Evolutionary conservation across 2,329 filamentous ascomycete species (phyloP).

Genomic region (Raffaelea albimanens): DNA sequence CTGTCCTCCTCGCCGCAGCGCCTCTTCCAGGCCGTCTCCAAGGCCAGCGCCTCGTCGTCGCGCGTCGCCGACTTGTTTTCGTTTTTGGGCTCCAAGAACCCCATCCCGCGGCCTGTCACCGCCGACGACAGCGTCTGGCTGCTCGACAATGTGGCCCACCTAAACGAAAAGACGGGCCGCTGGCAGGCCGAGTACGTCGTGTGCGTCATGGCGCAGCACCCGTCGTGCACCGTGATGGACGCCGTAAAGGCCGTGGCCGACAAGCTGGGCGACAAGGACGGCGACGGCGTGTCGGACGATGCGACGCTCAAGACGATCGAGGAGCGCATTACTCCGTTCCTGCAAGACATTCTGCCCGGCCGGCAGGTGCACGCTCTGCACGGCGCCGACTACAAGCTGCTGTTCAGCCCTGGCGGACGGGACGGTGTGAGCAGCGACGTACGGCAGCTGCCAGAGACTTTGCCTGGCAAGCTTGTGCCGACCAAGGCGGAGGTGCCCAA

Average conservation of each 20-base stretch:
- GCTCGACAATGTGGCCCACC: constrained; percentile 74
- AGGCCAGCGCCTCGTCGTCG: constrained; percentile 9
- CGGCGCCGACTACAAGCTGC: constrained; percentile 31
- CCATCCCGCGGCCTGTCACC: constrained; percentile 50
- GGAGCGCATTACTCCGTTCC: constrained; percentile 63
- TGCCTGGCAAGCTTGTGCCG: constrained; percentile 35
- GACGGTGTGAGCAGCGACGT: constrained; percentile 64
- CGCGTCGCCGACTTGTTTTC: constrained; percentile 33
- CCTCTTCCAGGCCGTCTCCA: not conserved
- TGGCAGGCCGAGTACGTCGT: constrained; percentile 82
- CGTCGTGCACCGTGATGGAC: constrained; percentile 56
- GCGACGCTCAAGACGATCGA: constrained; percentile 49
- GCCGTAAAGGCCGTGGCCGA: constrained; percentile 63
- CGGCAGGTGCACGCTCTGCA: constrained; percentile 59
- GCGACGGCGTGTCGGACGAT: constrained; percentile 21
- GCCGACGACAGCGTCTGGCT: constrained; percentile 73
- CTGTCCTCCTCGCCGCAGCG: not conserved
- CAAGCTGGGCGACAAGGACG: constrained; percentile 53
- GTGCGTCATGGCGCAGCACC: constrained; percentile 68
- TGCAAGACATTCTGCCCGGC: constrained; percentile 65
- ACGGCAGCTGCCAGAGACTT: constrained; percentile 37
- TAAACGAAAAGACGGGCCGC: constrained; percentile 16
- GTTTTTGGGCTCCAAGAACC: constrained; percentile 43
- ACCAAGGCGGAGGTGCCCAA: constrained; percentile 40
- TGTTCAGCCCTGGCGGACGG: constrained; percentile 59